Base-by-base conservation (phyloP, 2,329 filamentous ascomycete genomes). In the Ophiostoma perfectum region DNA sequence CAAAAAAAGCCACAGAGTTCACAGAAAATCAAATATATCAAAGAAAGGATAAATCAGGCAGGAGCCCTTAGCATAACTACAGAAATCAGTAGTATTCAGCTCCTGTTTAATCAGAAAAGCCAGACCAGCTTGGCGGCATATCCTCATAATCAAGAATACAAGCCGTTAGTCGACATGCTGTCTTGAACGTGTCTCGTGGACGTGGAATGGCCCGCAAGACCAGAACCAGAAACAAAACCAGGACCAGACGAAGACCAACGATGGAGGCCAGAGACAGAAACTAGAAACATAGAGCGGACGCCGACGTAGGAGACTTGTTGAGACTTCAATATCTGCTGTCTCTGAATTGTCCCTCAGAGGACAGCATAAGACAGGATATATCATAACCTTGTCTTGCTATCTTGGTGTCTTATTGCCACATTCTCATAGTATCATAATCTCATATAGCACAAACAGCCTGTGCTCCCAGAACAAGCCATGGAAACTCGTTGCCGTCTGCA, bases 401-500 rank as follows among this genome's bases (percentile, higher is more conserved):
- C 27, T 27, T 60, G 38, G 27, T 60, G 55, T 18, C 55, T 38
- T 60, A 60, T 55, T 27, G n/a, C n/a, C 49, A 55, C 49, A 27
- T 55, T 27, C 4, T 11, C 12, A 60, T 12, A 60, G 2, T 16
- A 38, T 11, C 27, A 27, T 27, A 27, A 12, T 60, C 65, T 49
- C 36, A 39, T 64, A 49, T 9, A 38, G 38, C 42, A 58, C 18
- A 45, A 60, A 16, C 36, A 39, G 42, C 18, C 44, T 27, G 27
- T 27, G 58, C 47, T 18, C 55, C 4, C 27, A 27, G 27, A 64
- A 42, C 39, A 58, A 27, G 38, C 49, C n/a, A 58, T 5, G 49
- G 9, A n/a, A 38, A 45, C n/a, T 45, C 45, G 64, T 58, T 66
- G 67, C 74, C 70, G 69, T 67, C 72, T 77, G 77, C 76, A 69